Conservation (phyloP, 306 rosid species). For the Castanospermum australe region DNA sequence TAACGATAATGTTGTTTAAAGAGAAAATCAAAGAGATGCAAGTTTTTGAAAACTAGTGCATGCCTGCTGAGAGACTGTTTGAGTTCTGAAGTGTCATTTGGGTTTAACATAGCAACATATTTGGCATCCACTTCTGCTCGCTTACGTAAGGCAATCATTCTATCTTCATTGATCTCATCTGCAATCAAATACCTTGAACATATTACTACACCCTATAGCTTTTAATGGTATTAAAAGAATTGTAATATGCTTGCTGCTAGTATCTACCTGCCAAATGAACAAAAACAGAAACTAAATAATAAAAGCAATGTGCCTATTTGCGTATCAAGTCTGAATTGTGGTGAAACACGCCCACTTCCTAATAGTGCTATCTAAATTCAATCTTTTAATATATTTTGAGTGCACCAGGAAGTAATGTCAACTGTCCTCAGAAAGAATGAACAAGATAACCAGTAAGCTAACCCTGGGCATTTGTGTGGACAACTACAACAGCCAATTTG, state of each 20-base stretch:
- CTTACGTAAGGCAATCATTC: conserved; percentile 83
- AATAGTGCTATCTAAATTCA: not conserved
- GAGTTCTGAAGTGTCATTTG: conserved; percentile 55
- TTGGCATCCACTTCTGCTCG: conserved; percentile 89
- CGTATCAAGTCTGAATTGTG: not conserved
- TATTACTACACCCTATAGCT: not conserved
- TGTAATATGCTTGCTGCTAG: not conserved
- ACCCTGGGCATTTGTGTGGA: conserved; percentile 55
- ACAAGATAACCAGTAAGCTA: not conserved
- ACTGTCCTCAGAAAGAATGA: not conserved
- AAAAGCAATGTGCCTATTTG: not conserved
- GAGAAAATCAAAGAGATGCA: not conserved
- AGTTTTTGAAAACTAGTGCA: not conserved
- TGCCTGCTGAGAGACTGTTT: conserved; percentile 64
- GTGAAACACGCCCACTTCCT: not conserved
- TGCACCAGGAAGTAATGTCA: not conserved
- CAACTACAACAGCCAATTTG: conserved; percentile 65
- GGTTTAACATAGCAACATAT: conserved; percentile 54
- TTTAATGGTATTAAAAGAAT: not conserved
- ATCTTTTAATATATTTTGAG: not conserved
- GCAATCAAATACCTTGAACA: conserved; percentile 32
- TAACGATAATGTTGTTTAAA: not conserved
- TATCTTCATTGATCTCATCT: conserved; percentile 82
- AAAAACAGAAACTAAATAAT: not conserved
- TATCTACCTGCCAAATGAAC: not conserved